These are phyloP conservation scores for Primulina tabacum DNA, from an alignment of 257 asterid genomes.

Conservation along the genomic window DNA sequence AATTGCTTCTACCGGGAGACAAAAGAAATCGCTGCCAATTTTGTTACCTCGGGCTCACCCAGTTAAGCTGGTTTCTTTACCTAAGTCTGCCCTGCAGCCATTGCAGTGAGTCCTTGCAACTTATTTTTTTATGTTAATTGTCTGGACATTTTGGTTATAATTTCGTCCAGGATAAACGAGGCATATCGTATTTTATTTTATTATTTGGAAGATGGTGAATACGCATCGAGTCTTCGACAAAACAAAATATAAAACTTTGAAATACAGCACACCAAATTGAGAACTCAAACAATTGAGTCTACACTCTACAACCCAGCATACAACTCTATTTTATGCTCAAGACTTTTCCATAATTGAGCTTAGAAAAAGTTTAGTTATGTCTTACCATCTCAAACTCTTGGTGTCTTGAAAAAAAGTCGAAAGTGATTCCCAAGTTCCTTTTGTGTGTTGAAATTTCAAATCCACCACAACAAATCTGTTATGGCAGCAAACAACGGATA, in stretches of 20 bases:
- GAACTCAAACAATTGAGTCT: not conserved
- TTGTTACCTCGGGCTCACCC: conserved; percentile 32
- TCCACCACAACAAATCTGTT: too few species aligned
- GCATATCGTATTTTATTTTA: not conserved
- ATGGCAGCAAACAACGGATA: too few species aligned
- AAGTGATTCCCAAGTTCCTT: too few species aligned
- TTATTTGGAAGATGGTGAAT: not conserved
- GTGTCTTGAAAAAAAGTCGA: too few species aligned
- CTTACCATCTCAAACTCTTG: too few species aligned
- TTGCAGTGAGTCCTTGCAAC: conserved; percentile 30
- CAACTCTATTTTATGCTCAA: too few species aligned
- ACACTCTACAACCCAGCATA: too few species aligned
- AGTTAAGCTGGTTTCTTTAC: conserved; percentile 24
- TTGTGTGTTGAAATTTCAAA: too few species aligned
- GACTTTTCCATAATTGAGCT: too few species aligned
- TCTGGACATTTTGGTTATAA: not conserved
- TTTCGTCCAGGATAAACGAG: not conserved
- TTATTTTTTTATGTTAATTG: not conserved
- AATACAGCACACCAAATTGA: not conserved
- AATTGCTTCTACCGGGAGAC: conserved; percentile 23
- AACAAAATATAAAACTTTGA: not conserved
- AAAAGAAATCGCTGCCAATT: conserved; percentile 27
- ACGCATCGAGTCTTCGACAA: not conserved
- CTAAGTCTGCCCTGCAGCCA: conserved; percentile 32
- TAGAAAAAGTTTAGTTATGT: too few species aligned